Conservation (phyloP, 1,284 basidiomycete species). For the Apiotrichum mycotoxinovorans region DNA sequence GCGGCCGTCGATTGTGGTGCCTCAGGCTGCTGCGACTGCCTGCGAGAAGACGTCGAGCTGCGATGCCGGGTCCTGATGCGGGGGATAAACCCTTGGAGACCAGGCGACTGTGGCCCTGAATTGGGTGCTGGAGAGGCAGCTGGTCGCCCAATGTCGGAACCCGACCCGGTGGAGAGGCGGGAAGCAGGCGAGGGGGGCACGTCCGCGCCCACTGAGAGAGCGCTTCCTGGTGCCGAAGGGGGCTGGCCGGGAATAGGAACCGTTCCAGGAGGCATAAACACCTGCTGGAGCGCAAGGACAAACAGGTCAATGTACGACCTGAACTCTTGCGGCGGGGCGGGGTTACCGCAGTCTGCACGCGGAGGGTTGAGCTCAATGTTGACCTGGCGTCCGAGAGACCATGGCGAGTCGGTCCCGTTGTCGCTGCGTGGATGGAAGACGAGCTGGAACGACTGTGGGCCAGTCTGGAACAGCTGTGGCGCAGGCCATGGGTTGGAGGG, state of each 20-base stretch:
- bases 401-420: neutral
- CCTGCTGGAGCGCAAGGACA: neutral
- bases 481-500: neutral
- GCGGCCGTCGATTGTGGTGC: neutral
- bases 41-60: neutral
- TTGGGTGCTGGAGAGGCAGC: neutral
- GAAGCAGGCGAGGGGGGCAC: neutral
- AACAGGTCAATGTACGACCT: constrained; percentile 3
- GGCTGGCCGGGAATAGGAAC: neutral
- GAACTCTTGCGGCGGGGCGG: neutral
- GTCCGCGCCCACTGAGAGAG: neutral
- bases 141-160: neutral
- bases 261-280: neutral
- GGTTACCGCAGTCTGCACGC: neutral
- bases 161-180: neutral
- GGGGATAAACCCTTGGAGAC: neutral
- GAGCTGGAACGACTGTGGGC: constrained; percentile 1
- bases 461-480: neutral
- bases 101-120: neutral
- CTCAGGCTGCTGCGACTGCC: neutral
- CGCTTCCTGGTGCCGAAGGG: neutral
- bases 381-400: neutral
- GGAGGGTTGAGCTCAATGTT: constrained; percentile 4
- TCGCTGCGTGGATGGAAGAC: neutral
- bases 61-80: neutral